A percentile compares a stretch with the other conserved stretches of the same genome.
Conservation (phyloP, 176 grass and related monocot species). For the Zea luxurians region DNA sequence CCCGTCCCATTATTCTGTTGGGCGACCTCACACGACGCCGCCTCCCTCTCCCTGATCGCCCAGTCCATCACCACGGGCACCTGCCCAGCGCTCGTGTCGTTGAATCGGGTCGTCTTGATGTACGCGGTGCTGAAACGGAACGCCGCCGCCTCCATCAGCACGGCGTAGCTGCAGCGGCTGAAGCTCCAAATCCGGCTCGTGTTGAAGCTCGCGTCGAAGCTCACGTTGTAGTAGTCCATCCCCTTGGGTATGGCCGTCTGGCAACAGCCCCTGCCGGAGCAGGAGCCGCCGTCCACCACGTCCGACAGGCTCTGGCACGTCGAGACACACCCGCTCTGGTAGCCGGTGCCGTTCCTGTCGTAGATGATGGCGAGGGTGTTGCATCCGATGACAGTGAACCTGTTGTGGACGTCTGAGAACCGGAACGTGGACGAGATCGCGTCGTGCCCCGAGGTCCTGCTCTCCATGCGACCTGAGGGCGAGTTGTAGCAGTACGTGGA, state of each 20-base stretch:
- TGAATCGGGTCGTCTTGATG: constrained; percentile 20
- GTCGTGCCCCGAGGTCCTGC: too few species aligned
- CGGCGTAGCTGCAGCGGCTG: constrained; percentile 14
- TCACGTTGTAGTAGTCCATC: not conserved
- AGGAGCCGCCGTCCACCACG: not conserved
- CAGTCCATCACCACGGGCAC: constrained; percentile 2
- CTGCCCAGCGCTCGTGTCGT: not conserved
- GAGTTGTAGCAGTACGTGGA: constrained; percentile 10
- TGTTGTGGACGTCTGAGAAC: not conserved
- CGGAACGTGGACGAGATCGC: too few species aligned
- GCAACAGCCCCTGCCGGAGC: constrained; percentile 46
- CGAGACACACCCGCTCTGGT: constrained; percentile 41
- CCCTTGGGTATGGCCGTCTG: constrained; percentile 25
- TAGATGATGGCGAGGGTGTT: not conserved
- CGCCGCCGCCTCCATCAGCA: not conserved
- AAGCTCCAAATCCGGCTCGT: not conserved
- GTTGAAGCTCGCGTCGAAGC: not conserved
- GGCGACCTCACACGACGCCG: not conserved
- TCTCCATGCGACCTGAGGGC: not conserved
- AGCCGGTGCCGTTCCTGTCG: accelerated
- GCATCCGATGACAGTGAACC: not conserved
- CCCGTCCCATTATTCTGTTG: not conserved
- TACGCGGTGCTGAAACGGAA: constrained; percentile 21
- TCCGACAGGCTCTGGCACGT: not conserved
- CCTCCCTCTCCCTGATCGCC: not conserved